Evolutionary conservation across 2,329 filamentous ascomycete species (phyloP), one percentile per base, ranked within the genome.

Genomic region (Bipolaris bicolor): DNA sequence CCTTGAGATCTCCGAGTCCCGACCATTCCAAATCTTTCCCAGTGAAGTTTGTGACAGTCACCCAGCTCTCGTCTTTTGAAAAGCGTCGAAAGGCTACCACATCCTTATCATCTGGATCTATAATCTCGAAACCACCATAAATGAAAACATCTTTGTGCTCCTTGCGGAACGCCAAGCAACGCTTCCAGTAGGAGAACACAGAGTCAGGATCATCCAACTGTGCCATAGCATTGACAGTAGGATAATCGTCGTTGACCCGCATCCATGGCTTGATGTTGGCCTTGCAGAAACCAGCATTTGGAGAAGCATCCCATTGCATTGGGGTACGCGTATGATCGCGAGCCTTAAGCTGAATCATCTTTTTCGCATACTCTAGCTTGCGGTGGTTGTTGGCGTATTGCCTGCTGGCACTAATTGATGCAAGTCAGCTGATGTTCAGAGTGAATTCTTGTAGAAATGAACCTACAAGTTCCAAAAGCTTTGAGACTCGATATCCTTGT

Each of bases 241-340:
- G 75, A 66, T 83, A 86, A 57, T 84, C 80, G 34, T 84, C 82
- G 61, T 86, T 82, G 7, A 85, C 79, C 15, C 83, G 79, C 84
- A 88, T 88, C 85, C 86, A 88, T 0, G 86, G 84, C 36, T 78
- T 79, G 0, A 79, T 80, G 13, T 77, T 73, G 5, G 86, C 86
- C 31, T 33, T 33, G 31, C 31, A 33, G 76, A 90, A 90, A 2
- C 88, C 88, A 0, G 83, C 85, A 60, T 88, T 82, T 1, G 79
- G 66, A 0, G 77, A 75, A 1, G 71, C 76, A 49, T 81, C 80
- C 88, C 88, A 91, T 66, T 90, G 88, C 77, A 91, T 85, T 0
- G 88, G 88, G 3, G 85, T 83, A 13, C 88, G 80, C 7, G 86
- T 83, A 66, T 90, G 85, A 71, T 91, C 88, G 39, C 87, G 80